Conservation (phyloP, 208 protist genomes). For the Acanthamoeba triangularis region DNA sequence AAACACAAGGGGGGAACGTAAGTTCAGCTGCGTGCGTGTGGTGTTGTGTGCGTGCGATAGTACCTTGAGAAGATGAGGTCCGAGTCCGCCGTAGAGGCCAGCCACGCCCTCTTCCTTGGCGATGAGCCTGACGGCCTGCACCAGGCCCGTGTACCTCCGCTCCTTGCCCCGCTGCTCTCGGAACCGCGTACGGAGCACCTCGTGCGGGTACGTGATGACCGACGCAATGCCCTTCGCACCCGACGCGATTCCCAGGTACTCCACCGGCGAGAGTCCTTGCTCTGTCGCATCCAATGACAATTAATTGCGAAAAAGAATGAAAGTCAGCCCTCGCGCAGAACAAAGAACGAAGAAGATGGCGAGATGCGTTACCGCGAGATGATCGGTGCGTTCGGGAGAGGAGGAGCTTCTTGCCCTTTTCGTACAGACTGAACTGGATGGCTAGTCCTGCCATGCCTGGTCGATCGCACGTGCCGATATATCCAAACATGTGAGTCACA, state of each 20-base stretch:
- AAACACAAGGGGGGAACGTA: no score
- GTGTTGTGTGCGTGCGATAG: no score
- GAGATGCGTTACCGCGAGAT: not conserved
- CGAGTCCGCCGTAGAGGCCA: constrained; percentile 66
- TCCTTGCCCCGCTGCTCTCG: constrained; percentile 76
- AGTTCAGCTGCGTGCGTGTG: not conserved
- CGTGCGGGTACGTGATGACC: constrained; percentile 87
- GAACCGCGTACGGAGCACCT: constrained; percentile 88
- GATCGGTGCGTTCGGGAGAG: not conserved
- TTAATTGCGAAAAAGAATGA: no score
- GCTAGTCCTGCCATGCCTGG: constrained; percentile 68
- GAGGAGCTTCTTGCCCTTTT: constrained; percentile 48
- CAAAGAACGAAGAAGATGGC: no score
- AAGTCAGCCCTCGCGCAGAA: no score
- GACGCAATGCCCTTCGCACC: constrained; percentile 84
- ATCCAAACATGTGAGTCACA: no score
- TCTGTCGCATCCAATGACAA: not conserved
- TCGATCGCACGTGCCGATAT: no score
- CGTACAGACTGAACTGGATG: constrained; percentile 69
- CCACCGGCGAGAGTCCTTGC: not conserved
- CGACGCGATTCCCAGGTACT: constrained; percentile 64
- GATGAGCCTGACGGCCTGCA: constrained; percentile 68
- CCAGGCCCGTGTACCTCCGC: constrained; percentile 74
- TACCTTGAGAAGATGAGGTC: constrained; percentile 17
- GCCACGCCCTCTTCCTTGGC: constrained; percentile 26